A percentile compares a stretch with the other conserved stretches of the same genome.
These are phyloP conservation scores for Collybia sordida DNA, from an alignment of 768 basidiomycete genomes.

Conservation along the genomic window DNA sequence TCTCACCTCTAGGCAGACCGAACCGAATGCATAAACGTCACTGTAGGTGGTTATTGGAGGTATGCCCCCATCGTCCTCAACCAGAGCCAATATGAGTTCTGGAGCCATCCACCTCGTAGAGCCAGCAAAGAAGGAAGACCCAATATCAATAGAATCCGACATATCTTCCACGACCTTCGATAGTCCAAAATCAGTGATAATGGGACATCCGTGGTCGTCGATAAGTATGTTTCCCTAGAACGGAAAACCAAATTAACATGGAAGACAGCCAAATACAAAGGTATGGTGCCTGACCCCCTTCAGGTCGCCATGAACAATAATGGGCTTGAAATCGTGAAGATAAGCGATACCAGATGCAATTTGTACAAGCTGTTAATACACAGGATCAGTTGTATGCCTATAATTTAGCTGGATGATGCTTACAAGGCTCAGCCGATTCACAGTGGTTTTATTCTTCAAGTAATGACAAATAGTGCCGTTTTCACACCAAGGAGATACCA, in stretches of 20 bases:
- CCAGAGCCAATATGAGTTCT: conserved; percentile 50
- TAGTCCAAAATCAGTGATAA: conserved; percentile 64
- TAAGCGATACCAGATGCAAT: conserved; percentile 59
- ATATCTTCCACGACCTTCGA: conserved; percentile 59
- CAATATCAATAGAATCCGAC: conserved; percentile 32
- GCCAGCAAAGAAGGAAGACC: conserved; percentile 45
- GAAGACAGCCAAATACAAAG: not conserved
- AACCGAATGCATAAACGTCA: conserved; percentile 63
- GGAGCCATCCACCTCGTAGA: conserved; percentile 59
- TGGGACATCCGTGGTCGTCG: conserved; percentile 46
- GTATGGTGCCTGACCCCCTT: conserved; percentile 46
- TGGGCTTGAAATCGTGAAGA: conserved; percentile 52
- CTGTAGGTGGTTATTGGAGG: conserved; percentile 50
- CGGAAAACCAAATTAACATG: not conserved
- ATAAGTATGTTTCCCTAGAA: conserved; percentile 57
- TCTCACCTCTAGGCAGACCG: conserved; percentile 58
- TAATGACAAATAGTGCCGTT: conserved; percentile 57
- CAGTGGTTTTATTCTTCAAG: conserved; percentile 38
- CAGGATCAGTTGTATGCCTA: not conserved
- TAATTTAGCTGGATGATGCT: conserved; percentile 11
- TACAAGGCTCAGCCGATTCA: conserved; percentile 49
- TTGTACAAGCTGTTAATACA: conserved; percentile 42
- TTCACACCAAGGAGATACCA: conserved; percentile 66
- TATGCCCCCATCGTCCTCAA: conserved; percentile 41
- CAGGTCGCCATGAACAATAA: conserved; percentile 60